Evolutionary conservation across 2,329 filamentous ascomycete species (phyloP).

Genomic region (Incumbomyces lentus): DNA sequence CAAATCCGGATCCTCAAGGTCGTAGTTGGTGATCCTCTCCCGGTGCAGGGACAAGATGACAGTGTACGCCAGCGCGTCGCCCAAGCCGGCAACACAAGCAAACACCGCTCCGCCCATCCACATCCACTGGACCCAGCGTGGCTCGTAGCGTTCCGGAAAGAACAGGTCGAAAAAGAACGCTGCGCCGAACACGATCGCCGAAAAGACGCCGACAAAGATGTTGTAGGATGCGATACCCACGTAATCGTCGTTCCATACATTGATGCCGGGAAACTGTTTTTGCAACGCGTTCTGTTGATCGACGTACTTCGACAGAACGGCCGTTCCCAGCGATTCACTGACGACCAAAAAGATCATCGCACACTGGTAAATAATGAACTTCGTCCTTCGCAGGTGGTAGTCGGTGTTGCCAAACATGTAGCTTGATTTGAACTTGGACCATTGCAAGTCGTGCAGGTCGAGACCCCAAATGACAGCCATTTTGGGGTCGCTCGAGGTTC

Average conservation of each 20-base stretch:
- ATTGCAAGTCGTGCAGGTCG: constrained; percentile 47
- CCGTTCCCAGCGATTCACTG: constrained; percentile 48
- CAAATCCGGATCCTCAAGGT: constrained; percentile 18
- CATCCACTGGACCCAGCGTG: constrained; percentile 37
- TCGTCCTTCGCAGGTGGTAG: constrained; percentile 47
- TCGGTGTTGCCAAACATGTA: constrained; percentile 46
- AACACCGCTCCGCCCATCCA: constrained; percentile 45
- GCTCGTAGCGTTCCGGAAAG: constrained; percentile 47
- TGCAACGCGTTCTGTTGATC: constrained; percentile 43
- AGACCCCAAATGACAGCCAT: constrained; percentile 48
- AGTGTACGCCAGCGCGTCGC: constrained; percentile 41
- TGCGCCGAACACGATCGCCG: constrained; percentile 48
- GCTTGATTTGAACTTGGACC: constrained; percentile 47
- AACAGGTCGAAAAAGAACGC: constrained; percentile 55
- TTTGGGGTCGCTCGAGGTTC: background rate
- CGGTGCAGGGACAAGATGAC: constrained; percentile 38
- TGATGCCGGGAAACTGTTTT: constrained; percentile 28
- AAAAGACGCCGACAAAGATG: constrained; percentile 48
- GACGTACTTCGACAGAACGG: constrained; percentile 46
- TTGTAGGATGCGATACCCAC: constrained; percentile 48
- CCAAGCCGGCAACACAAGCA: constrained; percentile 38
- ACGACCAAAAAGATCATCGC: constrained; percentile 49
- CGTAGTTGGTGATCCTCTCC: constrained; percentile 38
- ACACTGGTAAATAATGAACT: constrained; percentile 51
- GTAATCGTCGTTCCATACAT: constrained; percentile 46